These are phyloP conservation scores for Aureobasidium zeae DNA, from an alignment of 2,329 filamentous ascomycete species.

Conservation along the genomic window DNA sequence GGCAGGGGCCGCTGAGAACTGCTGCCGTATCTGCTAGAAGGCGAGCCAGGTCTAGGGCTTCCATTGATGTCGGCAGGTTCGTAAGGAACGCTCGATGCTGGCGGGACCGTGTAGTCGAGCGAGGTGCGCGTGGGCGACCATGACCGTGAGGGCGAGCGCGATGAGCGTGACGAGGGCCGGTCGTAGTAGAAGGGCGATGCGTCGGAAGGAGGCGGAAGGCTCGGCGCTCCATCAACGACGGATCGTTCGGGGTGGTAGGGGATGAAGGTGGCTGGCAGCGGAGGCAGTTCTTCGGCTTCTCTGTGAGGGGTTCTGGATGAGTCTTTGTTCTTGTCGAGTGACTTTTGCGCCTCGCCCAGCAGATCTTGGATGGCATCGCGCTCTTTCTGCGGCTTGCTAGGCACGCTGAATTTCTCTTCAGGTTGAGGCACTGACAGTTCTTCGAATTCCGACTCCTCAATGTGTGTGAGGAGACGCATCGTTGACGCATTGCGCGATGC, in stretches of 20 bases:
- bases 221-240: constrained; percentile 41
- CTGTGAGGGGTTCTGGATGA: constrained; percentile 3
- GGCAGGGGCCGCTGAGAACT: constrained; percentile 81
- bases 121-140: constrained; percentile 47
- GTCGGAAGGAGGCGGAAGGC: constrained; percentile 47
- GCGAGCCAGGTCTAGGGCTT: constrained; percentile 79
- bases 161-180: constrained; percentile 42
- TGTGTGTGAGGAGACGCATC: constrained; percentile 43
- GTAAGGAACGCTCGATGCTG: constrained; percentile 62
- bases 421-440: constrained; percentile 16
- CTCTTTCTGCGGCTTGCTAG: constrained; percentile 20
- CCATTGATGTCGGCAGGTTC: constrained; percentile 86
- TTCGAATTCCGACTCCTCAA: constrained; percentile 35
- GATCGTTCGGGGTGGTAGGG: constrained; percentile 38
- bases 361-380: constrained; percentile 15
- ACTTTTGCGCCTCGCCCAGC: constrained; percentile 9
- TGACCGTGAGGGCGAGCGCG: constrained; percentile 43
- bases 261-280: constrained; percentile 16
- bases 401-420: constrained; percentile 20
- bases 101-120: constrained; percentile 60
- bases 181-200: constrained; percentile 59
- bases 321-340: constrained; percentile 1
- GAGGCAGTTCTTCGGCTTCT: constrained; percentile 16
- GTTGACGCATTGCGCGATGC: constrained; percentile 35
- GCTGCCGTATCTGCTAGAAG: constrained; percentile 78